Base-by-base conservation (phyloP, 73 alveolate genomes). In the Strombidium stylifer region DNA sequence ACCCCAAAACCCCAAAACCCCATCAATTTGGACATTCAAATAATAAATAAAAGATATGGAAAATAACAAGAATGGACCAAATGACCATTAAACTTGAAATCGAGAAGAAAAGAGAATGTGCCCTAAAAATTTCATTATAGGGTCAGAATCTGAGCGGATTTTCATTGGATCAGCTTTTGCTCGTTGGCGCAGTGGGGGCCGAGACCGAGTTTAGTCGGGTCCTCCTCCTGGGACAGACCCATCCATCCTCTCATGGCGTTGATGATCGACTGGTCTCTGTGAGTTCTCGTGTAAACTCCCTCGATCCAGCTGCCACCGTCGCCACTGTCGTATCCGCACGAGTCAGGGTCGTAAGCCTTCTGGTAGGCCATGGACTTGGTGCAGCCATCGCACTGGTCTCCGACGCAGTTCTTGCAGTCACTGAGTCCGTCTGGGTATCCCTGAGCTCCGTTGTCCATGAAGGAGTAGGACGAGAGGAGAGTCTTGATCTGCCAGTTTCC, bases 361-460 rank as follows among this genome's bases (percentile, higher is more conserved):
- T 77, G 76, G 83, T 69, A 90, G 18, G 96, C 91, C 84, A 93
- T 84, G 10, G 95, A 75, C 39, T 90, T 87, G 14, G 72, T 15
- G 72, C 98, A 93, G 45, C 73, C 31, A 35, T 92, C 56, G 79
- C 97, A 90, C 24, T 60, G 76, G 0, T 69, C 70, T 24, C 93
- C 96, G 16, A 50, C 67, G 66, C 97, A 93, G 44, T 53, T 83
- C 6, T 80, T 27, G 62, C 97, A 90, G 74, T 93, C 99, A 28
- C 91, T 61, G 28, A 72, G 60, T 5, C 99, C 99, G 79, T 93
- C 99, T 51, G 98, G 98, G 75, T 72, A 85, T 0, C 97, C 98
- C 54, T 30, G 44, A n/a, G 94, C 95, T 20, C 93, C 96, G 62
- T 90, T 84, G 42, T 86, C 64, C 78, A 81, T 89, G 66, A 93